Conservation (phyloP, 768 basidiomycete species). For the Galerina sulciceps region DNA sequence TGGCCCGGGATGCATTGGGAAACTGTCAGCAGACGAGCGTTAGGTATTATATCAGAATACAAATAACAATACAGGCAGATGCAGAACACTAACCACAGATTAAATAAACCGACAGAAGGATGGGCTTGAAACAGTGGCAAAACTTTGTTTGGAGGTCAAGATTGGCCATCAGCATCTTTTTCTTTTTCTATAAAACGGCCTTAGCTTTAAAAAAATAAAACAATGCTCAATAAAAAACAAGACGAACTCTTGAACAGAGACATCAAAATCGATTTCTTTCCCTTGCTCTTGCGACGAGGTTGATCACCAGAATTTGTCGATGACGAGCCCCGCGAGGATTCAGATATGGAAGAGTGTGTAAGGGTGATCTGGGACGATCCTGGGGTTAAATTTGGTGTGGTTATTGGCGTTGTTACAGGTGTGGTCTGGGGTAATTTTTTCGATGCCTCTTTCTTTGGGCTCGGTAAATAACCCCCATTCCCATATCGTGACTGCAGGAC, state of each 20-base stretch:
- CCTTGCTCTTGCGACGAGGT: slow-evolving; percentile 12
- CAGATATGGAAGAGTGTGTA: slow-evolving; percentile 4
- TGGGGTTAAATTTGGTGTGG: not conserved
- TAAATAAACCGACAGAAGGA: too few species aligned
- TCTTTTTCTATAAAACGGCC: slow-evolving; percentile 9
- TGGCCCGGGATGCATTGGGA: too few species aligned
- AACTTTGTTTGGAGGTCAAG: too few species aligned
- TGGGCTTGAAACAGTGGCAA: too few species aligned
- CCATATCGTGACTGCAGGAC: slow-evolving; percentile 41
- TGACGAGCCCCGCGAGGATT: slow-evolving; percentile 4
- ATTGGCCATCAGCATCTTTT: slow-evolving; percentile 3
- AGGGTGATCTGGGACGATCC: slow-evolving; percentile 20
- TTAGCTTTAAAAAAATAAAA: not conserved
- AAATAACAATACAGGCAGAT: too few species aligned
- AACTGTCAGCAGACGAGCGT: too few species aligned
- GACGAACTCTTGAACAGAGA: slow-evolving; percentile 27
- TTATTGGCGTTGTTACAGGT: slow-evolving; percentile 6
- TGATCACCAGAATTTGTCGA: slow-evolving; percentile 4
- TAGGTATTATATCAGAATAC: too few species aligned
- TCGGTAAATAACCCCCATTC: slow-evolving; percentile 30
- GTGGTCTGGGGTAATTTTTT: slow-evolving; percentile 23
- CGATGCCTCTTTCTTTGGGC: slow-evolving; percentile 31
- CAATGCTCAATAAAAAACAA: not conserved
- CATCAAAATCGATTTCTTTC: slow-evolving; percentile 18
- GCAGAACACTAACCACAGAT: too few species aligned